phyloP scores from a whole-genome alignment of 2,329 filamentous ascomycete species.

The Arthroderma sp. region DNA sequence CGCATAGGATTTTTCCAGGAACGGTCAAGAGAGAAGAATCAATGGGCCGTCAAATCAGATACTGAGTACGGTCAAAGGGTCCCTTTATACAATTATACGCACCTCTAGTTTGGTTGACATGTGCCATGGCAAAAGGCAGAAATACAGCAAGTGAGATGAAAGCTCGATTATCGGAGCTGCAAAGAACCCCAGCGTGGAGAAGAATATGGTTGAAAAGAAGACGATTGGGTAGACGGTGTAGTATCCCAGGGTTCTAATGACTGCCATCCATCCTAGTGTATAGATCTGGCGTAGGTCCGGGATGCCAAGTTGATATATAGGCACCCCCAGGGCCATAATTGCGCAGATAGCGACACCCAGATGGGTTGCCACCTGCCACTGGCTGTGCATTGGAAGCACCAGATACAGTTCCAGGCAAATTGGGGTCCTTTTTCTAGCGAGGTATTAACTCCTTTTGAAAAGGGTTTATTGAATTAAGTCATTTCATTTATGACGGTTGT shows the following conservation, averaged over 20 bases:
- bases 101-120: slow-evolving; percentile 47
- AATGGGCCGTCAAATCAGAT: not conserved
- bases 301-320: not conserved
- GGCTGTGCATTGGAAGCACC: not conserved
- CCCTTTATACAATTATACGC: slow-evolving; percentile 14
- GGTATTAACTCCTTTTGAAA: not conserved
- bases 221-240: slow-evolving; percentile 30
- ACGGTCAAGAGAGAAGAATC: not conserved
- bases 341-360: not conserved
- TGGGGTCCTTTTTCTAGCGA: not conserved
- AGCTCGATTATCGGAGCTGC: slow-evolving; percentile 40
- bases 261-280: slow-evolving; percentile 9
- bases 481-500: too few species aligned
- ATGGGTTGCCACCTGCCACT: not conserved
- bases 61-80: too few species aligned
- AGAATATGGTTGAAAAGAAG: slow-evolving; percentile 29
- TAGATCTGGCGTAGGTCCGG: not conserved
- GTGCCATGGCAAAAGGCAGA: slow-evolving; percentile 39
- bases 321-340: not conserved
- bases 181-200: slow-evolving; percentile 30
- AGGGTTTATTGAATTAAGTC: not conserved
- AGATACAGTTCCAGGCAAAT: not conserved
- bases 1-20: not conserved
- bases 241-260: slow-evolving; percentile 24
- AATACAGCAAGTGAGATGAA: slow-evolving; percentile 29